Conservation (phyloP, 345 rosid genomes). For the Angophora floribunda region DNA sequence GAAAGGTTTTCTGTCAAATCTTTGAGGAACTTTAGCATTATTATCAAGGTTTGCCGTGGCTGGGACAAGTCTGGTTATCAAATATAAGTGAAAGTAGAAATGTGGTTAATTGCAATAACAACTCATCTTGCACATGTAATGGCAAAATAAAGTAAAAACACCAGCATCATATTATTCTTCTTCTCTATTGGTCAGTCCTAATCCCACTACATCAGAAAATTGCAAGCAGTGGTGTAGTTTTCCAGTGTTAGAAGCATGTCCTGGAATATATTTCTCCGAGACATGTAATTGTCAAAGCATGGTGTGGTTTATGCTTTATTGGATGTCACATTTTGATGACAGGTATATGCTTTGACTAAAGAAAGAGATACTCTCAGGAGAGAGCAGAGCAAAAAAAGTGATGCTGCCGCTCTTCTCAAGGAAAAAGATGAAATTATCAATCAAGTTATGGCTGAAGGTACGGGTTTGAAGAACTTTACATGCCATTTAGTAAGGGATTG, state of each 20-base stretch:
- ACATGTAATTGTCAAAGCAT: neutral
- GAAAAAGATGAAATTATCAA: conserved; percentile 98
- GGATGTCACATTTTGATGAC: neutral
- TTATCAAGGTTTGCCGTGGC: neutral
- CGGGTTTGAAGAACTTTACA: conserved; percentile 6
- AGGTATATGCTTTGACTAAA: conserved; percentile 95
- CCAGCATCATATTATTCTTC: neutral
- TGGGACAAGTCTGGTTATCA: neutral
- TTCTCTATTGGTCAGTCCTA: neutral
- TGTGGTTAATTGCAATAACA: neutral
- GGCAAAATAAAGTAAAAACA: neutral
- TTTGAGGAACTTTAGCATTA: neutral
- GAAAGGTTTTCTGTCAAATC: neutral
- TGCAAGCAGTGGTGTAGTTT: neutral
- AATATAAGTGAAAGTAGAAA: neutral
- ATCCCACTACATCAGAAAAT: neutral
- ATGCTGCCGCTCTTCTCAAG: conserved; percentile 95
- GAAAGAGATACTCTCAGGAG: conserved; percentile 98
- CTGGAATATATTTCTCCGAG: neutral
- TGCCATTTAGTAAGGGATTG: neutral
- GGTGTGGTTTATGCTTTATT: neutral
- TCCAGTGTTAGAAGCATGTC: neutral
- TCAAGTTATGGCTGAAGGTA: conserved; percentile 99
- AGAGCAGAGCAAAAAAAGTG: conserved; percentile 90
- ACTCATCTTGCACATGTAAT: neutral